Evolutionary conservation across 2,329 filamentous ascomycete species (phyloP).

Genomic region (Cercospora zeina): DNA sequence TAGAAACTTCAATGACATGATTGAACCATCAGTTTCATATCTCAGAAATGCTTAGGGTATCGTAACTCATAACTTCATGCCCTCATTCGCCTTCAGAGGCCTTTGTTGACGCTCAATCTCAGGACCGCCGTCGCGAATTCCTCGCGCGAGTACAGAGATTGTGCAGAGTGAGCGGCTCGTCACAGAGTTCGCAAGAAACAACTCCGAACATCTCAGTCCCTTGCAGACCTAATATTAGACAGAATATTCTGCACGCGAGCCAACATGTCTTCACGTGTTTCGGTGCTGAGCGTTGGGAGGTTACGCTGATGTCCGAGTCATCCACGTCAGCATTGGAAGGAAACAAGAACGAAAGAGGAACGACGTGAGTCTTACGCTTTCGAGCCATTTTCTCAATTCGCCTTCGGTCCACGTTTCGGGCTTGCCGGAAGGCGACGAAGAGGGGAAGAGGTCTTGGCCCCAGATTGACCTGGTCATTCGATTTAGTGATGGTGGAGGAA

Average conservation of each 20-base stretch:
- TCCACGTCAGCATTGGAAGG: conserved; percentile 7
- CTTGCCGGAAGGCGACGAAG: conserved; percentile 71
- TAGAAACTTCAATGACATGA: neutral
- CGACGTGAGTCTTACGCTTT: conserved; percentile 64
- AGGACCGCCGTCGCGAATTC: too few species aligned
- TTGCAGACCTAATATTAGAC: conserved; percentile 61
- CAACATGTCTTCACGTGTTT: neutral
- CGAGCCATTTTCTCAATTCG: conserved; percentile 79
- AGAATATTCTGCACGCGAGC: conserved; percentile 5
- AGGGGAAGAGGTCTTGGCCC: conserved; percentile 80
- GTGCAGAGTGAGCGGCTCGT: neutral
- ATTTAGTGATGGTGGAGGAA: neutral
- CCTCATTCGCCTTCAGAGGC: neutral
- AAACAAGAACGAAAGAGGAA: neutral
- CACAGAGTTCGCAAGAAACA: neutral
- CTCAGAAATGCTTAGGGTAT: neutral
- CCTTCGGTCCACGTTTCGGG: conserved; percentile 73
- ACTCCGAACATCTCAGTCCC: conserved; percentile 23
- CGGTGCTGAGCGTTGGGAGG: conserved; percentile 56
- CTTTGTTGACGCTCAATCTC: neutral
- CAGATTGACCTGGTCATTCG: conserved; percentile 60
- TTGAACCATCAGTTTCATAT: neutral
- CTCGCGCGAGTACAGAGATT: too few species aligned
- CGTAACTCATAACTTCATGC: neutral
- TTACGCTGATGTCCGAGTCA: conserved; percentile 56